Evolutionary conservation across 768 basidiomycete genomes (phyloP).

Genomic region (Xerocomellus intermedius): DNA sequence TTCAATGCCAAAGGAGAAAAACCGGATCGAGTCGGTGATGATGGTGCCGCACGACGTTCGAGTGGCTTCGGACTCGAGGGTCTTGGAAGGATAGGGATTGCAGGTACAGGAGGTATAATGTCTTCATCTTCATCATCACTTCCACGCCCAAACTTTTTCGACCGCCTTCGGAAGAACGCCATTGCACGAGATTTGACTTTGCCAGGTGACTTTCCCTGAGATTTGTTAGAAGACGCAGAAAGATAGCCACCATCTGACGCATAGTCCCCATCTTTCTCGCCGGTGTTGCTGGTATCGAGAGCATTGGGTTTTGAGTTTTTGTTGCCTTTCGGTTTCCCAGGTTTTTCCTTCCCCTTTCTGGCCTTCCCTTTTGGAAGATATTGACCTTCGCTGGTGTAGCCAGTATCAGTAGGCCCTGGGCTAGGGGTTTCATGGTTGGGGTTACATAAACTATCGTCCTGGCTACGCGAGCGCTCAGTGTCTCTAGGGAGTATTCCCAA

Average conservation of each 20-base stretch:
- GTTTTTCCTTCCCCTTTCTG: conserved; percentile 20
- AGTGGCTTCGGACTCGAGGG: conserved; percentile 32
- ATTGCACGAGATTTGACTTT: conserved; percentile 33
- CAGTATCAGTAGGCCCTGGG: conserved; percentile 19
- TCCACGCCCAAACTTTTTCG: conserved; percentile 22
- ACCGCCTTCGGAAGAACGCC: conserved; percentile 33
- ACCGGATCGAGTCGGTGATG: conserved; percentile 30
- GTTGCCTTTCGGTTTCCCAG: conserved; percentile 14
- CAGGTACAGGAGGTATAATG: conserved; percentile 32
- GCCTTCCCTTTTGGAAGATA: conserved; percentile 28
- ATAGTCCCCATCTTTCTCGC: conserved; percentile 24
- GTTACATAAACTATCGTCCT: conserved; percentile 20
- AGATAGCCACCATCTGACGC: conserved; percentile 33
- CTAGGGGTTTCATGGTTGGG: conserved; percentile 14
- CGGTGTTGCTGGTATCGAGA: conserved; percentile 14
- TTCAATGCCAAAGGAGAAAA: conserved; percentile 29
- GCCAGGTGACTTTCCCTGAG: conserved; percentile 27
- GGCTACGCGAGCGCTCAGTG: conserved; percentile 18
- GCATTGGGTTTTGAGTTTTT: conserved; percentile 20
- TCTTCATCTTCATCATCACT: conserved; percentile 35
- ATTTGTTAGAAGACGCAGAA: conserved; percentile 35
- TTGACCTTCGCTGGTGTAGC: conserved; percentile 33
- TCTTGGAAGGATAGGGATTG: conserved; percentile 24
- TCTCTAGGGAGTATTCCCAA: conserved; percentile 9
- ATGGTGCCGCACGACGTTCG: conserved; percentile 22